Base-by-base conservation (phyloP, 345 rosid species). In the Gossypium herbaceum region DNA sequence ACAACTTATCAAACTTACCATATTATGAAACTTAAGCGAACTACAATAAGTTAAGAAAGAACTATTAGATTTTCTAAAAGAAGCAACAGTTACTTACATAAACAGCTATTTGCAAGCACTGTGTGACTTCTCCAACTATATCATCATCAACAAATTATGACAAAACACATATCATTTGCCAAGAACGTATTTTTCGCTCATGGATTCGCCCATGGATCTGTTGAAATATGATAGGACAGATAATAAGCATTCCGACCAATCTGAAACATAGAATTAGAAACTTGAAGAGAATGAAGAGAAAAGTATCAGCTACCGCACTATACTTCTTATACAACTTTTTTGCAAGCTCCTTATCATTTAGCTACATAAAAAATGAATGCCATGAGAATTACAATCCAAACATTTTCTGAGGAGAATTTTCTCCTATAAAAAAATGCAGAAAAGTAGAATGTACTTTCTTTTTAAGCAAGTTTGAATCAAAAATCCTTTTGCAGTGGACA, bases 121-220 rank as follows among this genome's bases (percentile, higher is more conserved):
- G 72, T 62, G 92, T 78, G 51, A 91, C 97, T 84, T 84, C 85
- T 74, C 80, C 90, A 80, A 91, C 88, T 76, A 88, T 88, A 75
- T 94, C 93, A 73, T 81, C 78, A 74, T 78, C 74, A 71, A 92
- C 86, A 82, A 89, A 94, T 48, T 79, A 79, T 7, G 97, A 85
- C 82, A 92, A 80, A 84, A 90, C 87, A 81, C 97, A 94, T 81
- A 91, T 85, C 95, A 94, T 94, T 86, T 92, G 97, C 98, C 98
- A 94, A 68, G 88, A 95, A 55, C 97, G 97, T 76, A 90, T 78
- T 82, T 94, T 94, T 65, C 95, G 88, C 76, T 97, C 81, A 73
- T 92, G 98, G 79, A 92, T 88, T 65, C 95, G 89, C 76, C 97
- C 81, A 73, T 92, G 98, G 79, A 92, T 88, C 97, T 94, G 88